Percentiles rank a stretch among this genome's conserved stretches.
Evolutionary conservation across 2,329 filamentous ascomycete species (phyloP).

Genomic region (Neoscytalidium dimidiatum): DNA sequence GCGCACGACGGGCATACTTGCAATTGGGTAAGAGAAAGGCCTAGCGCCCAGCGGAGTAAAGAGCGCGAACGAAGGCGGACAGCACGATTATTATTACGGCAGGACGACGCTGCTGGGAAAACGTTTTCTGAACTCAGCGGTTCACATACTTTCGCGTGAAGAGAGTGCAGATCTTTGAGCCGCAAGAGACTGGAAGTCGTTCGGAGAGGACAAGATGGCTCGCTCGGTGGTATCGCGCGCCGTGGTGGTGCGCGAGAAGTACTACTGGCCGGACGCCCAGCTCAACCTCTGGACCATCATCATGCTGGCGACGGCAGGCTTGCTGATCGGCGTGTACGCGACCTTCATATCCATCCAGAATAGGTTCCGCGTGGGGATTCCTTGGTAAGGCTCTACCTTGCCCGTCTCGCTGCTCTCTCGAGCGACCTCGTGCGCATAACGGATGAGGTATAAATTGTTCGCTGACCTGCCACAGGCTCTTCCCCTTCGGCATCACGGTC

Average conservation of each 20-base stretch:
- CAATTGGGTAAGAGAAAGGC: too few relatives aligned
- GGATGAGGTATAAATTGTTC: too few relatives aligned
- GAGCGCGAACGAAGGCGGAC: too few relatives aligned
- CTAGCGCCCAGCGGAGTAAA: too few relatives aligned
- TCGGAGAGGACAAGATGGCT: conserved; percentile 30
- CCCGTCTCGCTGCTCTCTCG: too few relatives aligned
- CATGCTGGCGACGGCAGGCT: conserved; percentile 59
- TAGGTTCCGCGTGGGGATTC: conserved; percentile 56
- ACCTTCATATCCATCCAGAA: conserved; percentile 62
- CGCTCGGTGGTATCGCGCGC: conserved; percentile 41
- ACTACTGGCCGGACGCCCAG: conserved; percentile 66
- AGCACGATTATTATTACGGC: too few relatives aligned
- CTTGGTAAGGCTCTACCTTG: conserved; percentile 54
- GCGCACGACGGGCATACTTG: too few relatives aligned
- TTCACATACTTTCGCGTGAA: too few relatives aligned
- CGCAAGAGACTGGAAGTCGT: neutral
- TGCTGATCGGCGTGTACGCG: conserved; percentile 61
- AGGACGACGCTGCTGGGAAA: too few relatives aligned
- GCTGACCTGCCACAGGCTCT: conserved; percentile 51
- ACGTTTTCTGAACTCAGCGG: too few relatives aligned
- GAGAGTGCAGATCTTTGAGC: too few relatives aligned
- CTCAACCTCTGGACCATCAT: conserved; percentile 67
- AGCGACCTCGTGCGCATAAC: too few relatives aligned
- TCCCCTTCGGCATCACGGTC: conserved; percentile 64
- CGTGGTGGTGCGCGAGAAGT: conserved; percentile 52